Base-by-base conservation (phyloP, 108 stramenopile species). In the Nitzschia inconspicua region DNA sequence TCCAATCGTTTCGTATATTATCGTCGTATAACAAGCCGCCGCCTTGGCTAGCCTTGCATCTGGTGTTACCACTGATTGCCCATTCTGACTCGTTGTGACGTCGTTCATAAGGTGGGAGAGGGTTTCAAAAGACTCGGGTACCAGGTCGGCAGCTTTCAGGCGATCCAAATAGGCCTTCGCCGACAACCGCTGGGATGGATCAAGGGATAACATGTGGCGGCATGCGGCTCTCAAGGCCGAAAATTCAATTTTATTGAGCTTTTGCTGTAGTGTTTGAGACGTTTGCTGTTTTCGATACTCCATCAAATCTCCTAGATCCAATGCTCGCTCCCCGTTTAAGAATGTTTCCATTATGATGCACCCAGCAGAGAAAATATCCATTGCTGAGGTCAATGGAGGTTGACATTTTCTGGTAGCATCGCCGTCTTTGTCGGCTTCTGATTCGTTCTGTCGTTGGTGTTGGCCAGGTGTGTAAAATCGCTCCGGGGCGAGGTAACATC, bases 401-500 rank as follows among this genome's bases (percentile, higher is more conserved):
- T 26, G 30, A 27, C 26, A 14, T 34, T 25, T 13, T 31, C 35
- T 27, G 60, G 53, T 44, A 23, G 41, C 30, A 30, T 14, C 19
- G 44, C 39, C 2, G 37, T 23, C 9, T 25, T 14, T 34, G 42
- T 20, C 41, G 54, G 9, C 19, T 13, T 30, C 23, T 6, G 14
- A 3, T 6, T 36, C 10, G 24, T 22, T 42, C 52, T 55, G 40
- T 19, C 39, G 31, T 31, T 76, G 23, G 37, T 43, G 59, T 10
- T 51, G 23, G 58, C 66, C 73, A 27, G 76, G 64, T 25, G 70
- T 67, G 42, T 64, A 77, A 57, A 89, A 96, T 52, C 95, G 72
- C 71, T 99, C 98, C 1, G 97, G 98, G 9, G 97, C 97, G 30
- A 99, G 65, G 70, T 93, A 98, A 69, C 98, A 99, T 62, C 92